These are phyloP conservation scores for Crithidia brevicula DNA, from an alignment of 208 protist species.

Conservation along the genomic window DNA sequence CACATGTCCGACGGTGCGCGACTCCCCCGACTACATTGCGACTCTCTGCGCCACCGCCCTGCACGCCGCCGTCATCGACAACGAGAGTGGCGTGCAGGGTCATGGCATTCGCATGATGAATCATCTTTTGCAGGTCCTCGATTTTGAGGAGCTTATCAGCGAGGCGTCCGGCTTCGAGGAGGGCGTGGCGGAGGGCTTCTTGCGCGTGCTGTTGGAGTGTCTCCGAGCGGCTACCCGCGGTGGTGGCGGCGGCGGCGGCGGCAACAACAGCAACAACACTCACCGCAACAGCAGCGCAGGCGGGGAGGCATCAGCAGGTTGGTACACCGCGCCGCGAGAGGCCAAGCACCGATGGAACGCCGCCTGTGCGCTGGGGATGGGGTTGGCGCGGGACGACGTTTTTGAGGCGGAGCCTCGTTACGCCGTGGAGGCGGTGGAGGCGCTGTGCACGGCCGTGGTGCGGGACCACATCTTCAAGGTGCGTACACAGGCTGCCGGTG, in stretches of 20 bases:
- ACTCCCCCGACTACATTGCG: slow-evolving; percentile 38
- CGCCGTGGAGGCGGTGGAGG: slow-evolving; percentile 53
- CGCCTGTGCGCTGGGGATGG: slow-evolving; percentile 68
- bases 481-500: slow-evolving; percentile 72
- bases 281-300: not conserved
- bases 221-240: slow-evolving; percentile 37
- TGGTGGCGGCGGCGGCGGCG: not conserved
- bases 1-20: slow-evolving; percentile 29
- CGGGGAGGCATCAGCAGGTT: not conserved
- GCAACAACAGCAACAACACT: not conserved
- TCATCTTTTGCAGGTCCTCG: slow-evolving; percentile 60
- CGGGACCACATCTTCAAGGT: slow-evolving; percentile 85
- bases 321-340: slow-evolving; percentile 37
- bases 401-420: slow-evolving; percentile 73
- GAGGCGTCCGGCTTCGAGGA: slow-evolving; percentile 50
- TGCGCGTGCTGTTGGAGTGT: slow-evolving; percentile 59
- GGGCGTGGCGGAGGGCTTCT: slow-evolving; percentile 73
- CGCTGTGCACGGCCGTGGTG: slow-evolving; percentile 50
- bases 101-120: slow-evolving; percentile 90
- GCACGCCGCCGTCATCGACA: slow-evolving; percentile 46
- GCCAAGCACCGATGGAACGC: slow-evolving; percentile 86
- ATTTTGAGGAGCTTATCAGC: slow-evolving; percentile 68
- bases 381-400: slow-evolving; percentile 49
- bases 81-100: slow-evolving; percentile 47
- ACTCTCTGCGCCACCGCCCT: slow-evolving; percentile 66